Evolutionary conservation across 306 rosid genomes (phyloP).

Genomic region (Rubus idaeus): DNA sequence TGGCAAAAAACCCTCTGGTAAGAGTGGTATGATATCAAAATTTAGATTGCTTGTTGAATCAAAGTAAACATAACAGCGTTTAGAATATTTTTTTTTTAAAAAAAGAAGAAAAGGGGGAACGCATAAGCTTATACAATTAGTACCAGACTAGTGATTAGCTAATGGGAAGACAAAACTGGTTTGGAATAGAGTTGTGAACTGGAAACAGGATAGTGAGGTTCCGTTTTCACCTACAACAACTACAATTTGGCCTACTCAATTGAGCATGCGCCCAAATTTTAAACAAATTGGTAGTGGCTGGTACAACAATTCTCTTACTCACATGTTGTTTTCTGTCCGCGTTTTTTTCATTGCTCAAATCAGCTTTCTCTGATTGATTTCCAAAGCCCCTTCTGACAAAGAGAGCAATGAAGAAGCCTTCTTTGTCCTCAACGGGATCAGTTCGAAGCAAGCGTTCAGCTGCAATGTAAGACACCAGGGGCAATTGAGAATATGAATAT

Average conservation of each 20-base stretch:
- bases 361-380: neutral
- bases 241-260: constrained; percentile 5
- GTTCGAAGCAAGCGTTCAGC: constrained; percentile 61
- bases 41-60: neutral
- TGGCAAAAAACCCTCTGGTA: neutral
- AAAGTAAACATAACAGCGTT: neutral
- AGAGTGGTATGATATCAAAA: no score
- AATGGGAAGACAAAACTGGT: neutral
- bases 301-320: constrained; percentile 17
- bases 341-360: neutral
- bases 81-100: no score
- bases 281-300: constrained; percentile 28
- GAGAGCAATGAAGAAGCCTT: constrained; percentile 86
- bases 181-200: neutral
- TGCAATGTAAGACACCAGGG: constrained; percentile 23
- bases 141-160: neutral
- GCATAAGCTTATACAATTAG: no score
- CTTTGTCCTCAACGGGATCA: constrained; percentile 66
- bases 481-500: no score
- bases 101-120: neutral
- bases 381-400: constrained; percentile 33
- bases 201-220: neutral
- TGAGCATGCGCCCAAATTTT: constrained; percentile 33
- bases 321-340: neutral
- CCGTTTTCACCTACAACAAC: neutral